Evolutionary conservation across 306 rosid genomes (phyloP).

Genomic region (Malus domestica): DNA sequence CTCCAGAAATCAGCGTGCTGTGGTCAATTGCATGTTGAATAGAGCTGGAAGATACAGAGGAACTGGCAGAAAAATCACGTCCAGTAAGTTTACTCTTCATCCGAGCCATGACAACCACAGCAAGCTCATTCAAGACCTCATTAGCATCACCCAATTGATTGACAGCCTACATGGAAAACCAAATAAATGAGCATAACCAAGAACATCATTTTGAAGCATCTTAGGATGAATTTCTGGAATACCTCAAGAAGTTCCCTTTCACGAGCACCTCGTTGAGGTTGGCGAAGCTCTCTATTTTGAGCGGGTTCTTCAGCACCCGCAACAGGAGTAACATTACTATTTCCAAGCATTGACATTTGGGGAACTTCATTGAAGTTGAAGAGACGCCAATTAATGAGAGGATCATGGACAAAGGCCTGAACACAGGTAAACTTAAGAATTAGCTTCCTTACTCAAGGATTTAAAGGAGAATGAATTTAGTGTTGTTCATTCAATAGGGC

Average conservation of each 20-base stretch:
- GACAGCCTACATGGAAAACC: slow-evolving; percentile 58
- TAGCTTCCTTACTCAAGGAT: background rate
- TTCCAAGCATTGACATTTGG: slow-evolving; percentile 69
- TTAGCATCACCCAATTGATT: slow-evolving; percentile 98
- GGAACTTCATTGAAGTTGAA: slow-evolving; percentile 97
- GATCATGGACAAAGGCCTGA: slow-evolving; percentile 98
- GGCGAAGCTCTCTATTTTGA: slow-evolving; percentile 62
- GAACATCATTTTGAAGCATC: slow-evolving; percentile 12
- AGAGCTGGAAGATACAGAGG: slow-evolving; percentile 50
- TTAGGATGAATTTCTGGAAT: slow-evolving; percentile 2
- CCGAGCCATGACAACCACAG: slow-evolving; percentile 96
- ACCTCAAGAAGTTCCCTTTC: slow-evolving; percentile 98
- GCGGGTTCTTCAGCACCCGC: slow-evolving; percentile 74
- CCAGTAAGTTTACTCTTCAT: slow-evolving; percentile 96
- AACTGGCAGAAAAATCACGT: slow-evolving; percentile 74
- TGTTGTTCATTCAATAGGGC: background rate
- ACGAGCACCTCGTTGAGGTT: slow-evolving; percentile 96
- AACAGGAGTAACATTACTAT: slow-evolving; percentile 58
- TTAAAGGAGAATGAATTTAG: background rate
- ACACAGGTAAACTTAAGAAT: slow-evolving; percentile 7
- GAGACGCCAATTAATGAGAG: slow-evolving; percentile 99
- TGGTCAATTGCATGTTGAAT: slow-evolving; percentile 59
- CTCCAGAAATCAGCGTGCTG: slow-evolving; percentile 65
- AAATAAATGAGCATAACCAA: slow-evolving; percentile 20
- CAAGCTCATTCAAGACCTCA: slow-evolving; percentile 95